A percentile compares a stretch with the other conserved stretches of the same genome.
phyloP scores from a whole-genome alignment of 179 eudicot species.

The Gypsophila paniculata region DNA sequence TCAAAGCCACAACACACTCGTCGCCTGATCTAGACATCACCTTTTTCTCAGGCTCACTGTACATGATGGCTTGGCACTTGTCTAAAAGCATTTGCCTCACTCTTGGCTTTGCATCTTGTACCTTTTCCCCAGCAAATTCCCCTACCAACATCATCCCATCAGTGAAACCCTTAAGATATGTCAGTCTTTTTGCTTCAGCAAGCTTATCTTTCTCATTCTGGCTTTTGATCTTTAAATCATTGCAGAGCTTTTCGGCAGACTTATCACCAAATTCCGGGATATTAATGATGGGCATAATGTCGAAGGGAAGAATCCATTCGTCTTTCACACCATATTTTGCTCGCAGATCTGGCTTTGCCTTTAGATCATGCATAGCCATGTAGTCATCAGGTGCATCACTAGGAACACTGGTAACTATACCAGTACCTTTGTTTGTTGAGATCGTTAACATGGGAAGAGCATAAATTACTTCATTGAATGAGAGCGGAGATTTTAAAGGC shows the following conservation, averaged over 20 bases:
- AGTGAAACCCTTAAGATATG: conserved; percentile 73
- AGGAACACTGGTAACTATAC: conserved; percentile 86
- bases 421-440: conserved; percentile 85
- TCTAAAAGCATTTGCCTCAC: conserved; percentile 60
- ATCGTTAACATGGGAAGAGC: conserved; percentile 77
- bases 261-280: conserved; percentile 74
- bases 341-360: conserved; percentile 68
- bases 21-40: conserved; percentile 91
- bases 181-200: conserved; percentile 70
- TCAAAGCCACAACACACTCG: conserved; percentile 87
- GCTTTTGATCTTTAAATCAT: conserved; percentile 76
- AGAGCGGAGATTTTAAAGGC: conserved; percentile 72
- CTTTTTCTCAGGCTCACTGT: conserved; percentile 87
- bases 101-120: conserved; percentile 66
- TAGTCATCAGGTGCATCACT: conserved; percentile 89
- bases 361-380: conserved; percentile 65
- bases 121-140: conserved; percentile 64
- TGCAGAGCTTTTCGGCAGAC: conserved; percentile 77
- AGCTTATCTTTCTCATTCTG: conserved; percentile 84
- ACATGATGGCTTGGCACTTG: conserved; percentile 54
- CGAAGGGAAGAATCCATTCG: conserved; percentile 81
- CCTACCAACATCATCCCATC: conserved; percentile 76
- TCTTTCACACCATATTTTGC: conserved; percentile 67
- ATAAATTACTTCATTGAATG: conserved; percentile 62
- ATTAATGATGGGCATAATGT: conserved; percentile 69